Evolutionary conservation across 345 rosid species (phyloP), one percentile per base, ranked within the genome.

Genomic region (Erodium maritimum): DNA sequence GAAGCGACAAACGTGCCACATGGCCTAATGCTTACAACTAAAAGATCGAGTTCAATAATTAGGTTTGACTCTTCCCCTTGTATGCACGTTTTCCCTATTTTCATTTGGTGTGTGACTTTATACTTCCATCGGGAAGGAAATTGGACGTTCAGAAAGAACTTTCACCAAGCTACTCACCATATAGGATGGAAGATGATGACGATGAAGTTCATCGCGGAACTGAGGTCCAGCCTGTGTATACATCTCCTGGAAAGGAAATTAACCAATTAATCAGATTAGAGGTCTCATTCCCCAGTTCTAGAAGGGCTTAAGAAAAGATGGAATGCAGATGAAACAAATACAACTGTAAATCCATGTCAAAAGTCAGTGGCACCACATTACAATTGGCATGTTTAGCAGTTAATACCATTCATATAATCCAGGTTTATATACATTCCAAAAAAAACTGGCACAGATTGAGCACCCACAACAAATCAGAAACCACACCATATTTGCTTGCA

Each of bases 161-260:
- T 33, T 69, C 45, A 54, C 23, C 51, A 18, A 66, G 70, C 79
- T 58, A 65, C 46, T 71, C 74, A 89, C 99, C 99, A 87, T 82
- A 57, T 80, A 79, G 33, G 77, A 72, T 57, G 99, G 91, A 77
- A 93, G 89, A 67, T 85, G 76, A 71, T 93, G 83, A 22, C 97
- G 97, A 54, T 87, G 91, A 77, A 93, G 96, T 77, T 93, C 99
- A 64, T 93, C 99, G n/a, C 94, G 95, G 65, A 93, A 90, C 59
- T 93, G 99, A 71, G 82, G 61, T 55, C 99, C 99, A n/a, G 84
- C 91, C 63, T 87, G 96, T 17, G 70, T 65, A 61, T 93, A 90
- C 99, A 93, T 93, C 66, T 89, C 99, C 99, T 93, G 88, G 54
- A 65, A 82, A 67, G 61, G 18, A 73, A 61, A 50, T 37, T 18